These are phyloP conservation scores for Cystofilobasidium capitatum DNA, from an alignment of 768 basidiomycete species.

Conservation along the genomic window DNA sequence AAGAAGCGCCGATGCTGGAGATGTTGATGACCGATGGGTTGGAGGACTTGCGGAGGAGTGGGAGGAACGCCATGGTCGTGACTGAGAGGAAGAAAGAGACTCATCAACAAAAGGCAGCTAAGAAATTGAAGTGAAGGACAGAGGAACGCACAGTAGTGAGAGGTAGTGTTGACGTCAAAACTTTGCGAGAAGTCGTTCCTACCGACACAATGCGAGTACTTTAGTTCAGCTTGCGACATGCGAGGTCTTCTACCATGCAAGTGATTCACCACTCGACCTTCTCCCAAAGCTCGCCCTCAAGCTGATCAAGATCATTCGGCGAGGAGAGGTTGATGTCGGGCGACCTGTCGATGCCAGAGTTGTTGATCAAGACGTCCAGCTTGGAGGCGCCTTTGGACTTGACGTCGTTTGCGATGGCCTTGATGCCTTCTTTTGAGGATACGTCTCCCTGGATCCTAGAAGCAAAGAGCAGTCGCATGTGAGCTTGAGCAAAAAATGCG, in stretches of 20 bases:
- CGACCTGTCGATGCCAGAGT: not conserved
- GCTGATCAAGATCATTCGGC: not conserved
- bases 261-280: not conserved
- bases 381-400: not conserved
- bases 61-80: not conserved
- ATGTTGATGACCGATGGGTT: not conserved
- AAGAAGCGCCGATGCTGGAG: not conserved
- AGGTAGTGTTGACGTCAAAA: not conserved
- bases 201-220: not conserved
- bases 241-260: no score
- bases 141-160: no score
- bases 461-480: not conserved
- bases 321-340: not conserved
- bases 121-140: no score
- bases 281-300: not conserved
- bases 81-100: no score
- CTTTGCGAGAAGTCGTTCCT: not conserved
- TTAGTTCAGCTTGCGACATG: no score
- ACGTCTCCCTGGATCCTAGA: constrained; percentile 8
- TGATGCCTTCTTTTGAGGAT: not conserved
- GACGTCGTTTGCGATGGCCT: not conserved
- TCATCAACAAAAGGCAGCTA: no score
- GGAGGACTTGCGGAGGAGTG: not conserved
- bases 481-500: not conserved
- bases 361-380: not conserved